Conservation (phyloP, 2,329 filamentous ascomycete genomes). For the Diaporthe australafricana region DNA sequence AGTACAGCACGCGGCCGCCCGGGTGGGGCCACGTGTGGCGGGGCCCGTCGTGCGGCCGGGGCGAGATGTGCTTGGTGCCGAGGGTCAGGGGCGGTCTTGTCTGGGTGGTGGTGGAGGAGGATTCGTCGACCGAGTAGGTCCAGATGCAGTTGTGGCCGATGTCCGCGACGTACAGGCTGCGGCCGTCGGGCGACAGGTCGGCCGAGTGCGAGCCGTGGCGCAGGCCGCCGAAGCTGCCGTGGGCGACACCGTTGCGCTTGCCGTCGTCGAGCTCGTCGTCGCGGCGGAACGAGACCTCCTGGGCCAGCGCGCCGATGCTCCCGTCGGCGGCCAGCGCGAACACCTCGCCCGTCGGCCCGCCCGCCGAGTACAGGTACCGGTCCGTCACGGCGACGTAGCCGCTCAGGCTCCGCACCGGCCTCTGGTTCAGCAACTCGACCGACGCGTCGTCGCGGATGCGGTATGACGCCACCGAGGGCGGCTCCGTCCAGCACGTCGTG, state of each 20-base stretch:
- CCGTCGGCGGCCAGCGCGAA: conserved; percentile 33
- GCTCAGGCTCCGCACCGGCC: conserved; percentile 30
- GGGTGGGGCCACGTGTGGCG: conserved; percentile 40
- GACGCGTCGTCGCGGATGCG: conserved; percentile 20
- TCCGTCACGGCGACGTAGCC: conserved; percentile 35
- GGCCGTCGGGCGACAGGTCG: conserved; percentile 38
- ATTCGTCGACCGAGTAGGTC: conserved; percentile 35
- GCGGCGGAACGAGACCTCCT: conserved; percentile 37
- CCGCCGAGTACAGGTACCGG: conserved; percentile 33
- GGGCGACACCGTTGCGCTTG: conserved; percentile 34
- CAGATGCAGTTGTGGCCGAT: conserved; percentile 40
- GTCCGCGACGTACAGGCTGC: conserved; percentile 39
- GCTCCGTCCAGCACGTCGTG: conserved; percentile 37
- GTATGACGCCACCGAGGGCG: conserved; percentile 37
- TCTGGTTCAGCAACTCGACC: conserved; percentile 32
- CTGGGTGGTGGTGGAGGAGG: neutral
- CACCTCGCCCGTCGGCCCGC: conserved; percentile 36
- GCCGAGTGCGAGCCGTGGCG: conserved; percentile 39
- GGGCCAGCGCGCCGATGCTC: conserved; percentile 33
- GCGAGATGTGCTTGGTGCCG: conserved; percentile 30
- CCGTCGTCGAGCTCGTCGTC: conserved; percentile 35
- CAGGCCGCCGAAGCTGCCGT: conserved; percentile 39
- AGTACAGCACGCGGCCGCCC: conserved; percentile 38
- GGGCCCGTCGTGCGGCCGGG: conserved; percentile 37
- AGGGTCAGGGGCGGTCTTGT: conserved; percentile 2